Evolutionary conservation across 2,329 filamentous ascomycete genomes (phyloP), one percentile per base, ranked within the genome.

Genomic region (Phoma sp.): DNA sequence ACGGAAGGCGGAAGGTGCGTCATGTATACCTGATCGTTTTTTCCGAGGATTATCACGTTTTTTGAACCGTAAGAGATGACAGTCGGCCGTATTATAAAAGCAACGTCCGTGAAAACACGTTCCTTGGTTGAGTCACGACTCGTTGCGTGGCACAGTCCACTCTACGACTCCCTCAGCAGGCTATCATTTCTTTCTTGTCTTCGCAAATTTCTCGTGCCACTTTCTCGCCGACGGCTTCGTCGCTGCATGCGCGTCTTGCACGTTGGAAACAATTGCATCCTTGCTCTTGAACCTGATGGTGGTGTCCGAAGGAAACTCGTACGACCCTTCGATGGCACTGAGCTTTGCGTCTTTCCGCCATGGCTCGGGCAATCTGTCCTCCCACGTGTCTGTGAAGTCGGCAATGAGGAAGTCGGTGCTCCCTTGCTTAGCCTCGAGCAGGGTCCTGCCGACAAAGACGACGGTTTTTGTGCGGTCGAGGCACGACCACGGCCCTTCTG

Each of bases 141-240:
- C 52, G 46, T 38, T 6, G 41, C 37, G 42, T 42, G 32, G 52
- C 52, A 55, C 52, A 46, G 52, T 55, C 41, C 52, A 47, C 52
- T 47, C 43, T 50, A 55, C 41, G 52, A 47, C 48, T 46, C 37
- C 29, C 52, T 47, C 42, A 42, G 35, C 46, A 42, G 36, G 33
- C 42, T 18, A 42, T 69, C 46, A 71, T 50, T 63, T 66, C 37
- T 70, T 69, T 38, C 72, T 65, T 7, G 66, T 68, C 55, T 68
- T 71, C 30, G 62, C 72, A 47, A 76, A 73, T 55, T 67, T 75
- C 42, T 75, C 73, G 53, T 76, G 73, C 73, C 73, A 76, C 57
- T 75, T 76, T n/a, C 73, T 67, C 27, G 66, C 66, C 43, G 65
- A 68, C 7, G 66, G 60, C 46, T 70, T 69, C 6, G 62, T 47